Evolutionary conservation across 441 rosid genomes (phyloP).

Genomic region (Brassica hybrid): DNA sequence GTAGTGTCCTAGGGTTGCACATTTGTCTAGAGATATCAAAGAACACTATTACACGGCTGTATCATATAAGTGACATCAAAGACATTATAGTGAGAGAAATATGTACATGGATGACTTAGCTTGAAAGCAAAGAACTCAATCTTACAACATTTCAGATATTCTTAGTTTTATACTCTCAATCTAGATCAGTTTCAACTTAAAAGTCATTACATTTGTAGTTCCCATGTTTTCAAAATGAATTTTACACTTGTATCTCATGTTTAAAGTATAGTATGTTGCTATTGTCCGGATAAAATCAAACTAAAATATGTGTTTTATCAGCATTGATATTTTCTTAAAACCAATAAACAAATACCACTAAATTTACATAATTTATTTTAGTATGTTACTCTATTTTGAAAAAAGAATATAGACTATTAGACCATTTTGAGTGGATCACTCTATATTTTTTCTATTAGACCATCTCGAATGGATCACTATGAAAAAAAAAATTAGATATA

Average conservation of each 20-base stretch:
- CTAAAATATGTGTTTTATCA: background rate
- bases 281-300: background rate
- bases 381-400: no score
- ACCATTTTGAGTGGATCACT: no score
- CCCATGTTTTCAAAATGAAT: background rate
- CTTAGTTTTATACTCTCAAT: background rate
- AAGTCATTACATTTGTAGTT: background rate
- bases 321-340: background rate
- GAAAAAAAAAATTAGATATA: no score
- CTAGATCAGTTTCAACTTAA: background rate
- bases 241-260: background rate
- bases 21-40: background rate
- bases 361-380: background rate
- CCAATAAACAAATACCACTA: background rate
- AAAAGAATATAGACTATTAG: no score
- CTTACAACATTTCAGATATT: constrained; percentile 8
- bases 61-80: background rate
- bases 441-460: no score
- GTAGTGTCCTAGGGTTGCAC: no score
- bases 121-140: constrained; percentile 60
- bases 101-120: constrained; percentile 48
- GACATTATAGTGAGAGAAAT: background rate
- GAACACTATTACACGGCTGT: background rate
- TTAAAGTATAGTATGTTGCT: background rate
- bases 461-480: no score